These are phyloP conservation scores for Aureobasidium sp. DNA, from an alignment of 2,329 filamentous ascomycete species.

Conservation along the genomic window DNA sequence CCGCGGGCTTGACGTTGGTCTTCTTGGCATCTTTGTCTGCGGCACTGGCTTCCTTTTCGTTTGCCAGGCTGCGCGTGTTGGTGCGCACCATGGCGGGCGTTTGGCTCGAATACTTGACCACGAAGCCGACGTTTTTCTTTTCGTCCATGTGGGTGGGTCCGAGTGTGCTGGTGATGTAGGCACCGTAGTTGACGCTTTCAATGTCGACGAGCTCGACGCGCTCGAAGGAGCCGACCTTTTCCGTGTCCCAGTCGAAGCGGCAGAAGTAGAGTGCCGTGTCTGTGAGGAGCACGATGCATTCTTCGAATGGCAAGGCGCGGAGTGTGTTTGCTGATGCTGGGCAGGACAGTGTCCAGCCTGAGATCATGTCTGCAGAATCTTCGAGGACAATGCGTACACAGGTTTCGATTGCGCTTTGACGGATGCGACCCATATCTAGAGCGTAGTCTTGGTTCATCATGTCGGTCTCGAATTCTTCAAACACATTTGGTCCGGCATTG, in stretches of 20 bases:
- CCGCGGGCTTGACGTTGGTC: conserved; percentile 12
- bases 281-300: conserved; percentile 81
- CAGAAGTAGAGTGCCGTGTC: conserved; percentile 81
- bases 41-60: conserved; percentile 41
- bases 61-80: conserved; percentile 73
- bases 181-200: conserved; percentile 65
- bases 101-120: conserved; percentile 68
- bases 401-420: conserved; percentile 83
- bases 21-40: conserved; percentile 29
- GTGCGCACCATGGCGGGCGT: conserved; percentile 66
- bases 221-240: conserved; percentile 91
- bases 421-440: conserved; percentile 74
- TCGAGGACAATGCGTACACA: conserved; percentile 77
- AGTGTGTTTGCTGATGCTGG: conserved; percentile 63
- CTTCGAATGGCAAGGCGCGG: conserved; percentile 69
- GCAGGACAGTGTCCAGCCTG: conserved; percentile 81
- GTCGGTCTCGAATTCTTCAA: conserved; percentile 88
- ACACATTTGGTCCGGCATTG: conserved; percentile 75
- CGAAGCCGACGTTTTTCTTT: conserved; percentile 72
- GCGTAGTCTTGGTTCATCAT: conserved; percentile 92
- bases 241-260: conserved; percentile 87
- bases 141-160: conserved; percentile 68
- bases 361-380: conserved; percentile 80
- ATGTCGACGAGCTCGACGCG: conserved; percentile 71
- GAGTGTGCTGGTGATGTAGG: conserved; percentile 85